Percentiles rank a stretch among this genome's conserved stretches.
phyloP scores from a whole-genome alignment of 441 rosid genomes.

The Iberis amara region DNA sequence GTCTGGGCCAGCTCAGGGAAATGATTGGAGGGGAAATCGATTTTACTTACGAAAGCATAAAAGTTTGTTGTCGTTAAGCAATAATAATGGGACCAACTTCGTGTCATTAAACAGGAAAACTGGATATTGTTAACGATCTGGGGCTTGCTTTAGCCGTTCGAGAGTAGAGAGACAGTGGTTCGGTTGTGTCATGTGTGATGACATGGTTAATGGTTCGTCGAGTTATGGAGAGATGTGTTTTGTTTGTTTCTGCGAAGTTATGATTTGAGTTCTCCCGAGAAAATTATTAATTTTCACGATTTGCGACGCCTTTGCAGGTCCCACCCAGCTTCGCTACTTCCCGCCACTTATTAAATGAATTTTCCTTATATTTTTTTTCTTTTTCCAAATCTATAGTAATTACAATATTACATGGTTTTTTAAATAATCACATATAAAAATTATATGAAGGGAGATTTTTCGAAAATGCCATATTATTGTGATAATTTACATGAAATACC shows the following conservation, averaged over 20 bases:
- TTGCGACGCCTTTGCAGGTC: slow-evolving; percentile 27
- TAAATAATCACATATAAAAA: no score
- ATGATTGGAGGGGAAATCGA: slow-evolving; percentile 22
- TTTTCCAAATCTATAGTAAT: no score
- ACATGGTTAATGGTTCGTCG: slow-evolving; percentile 22
- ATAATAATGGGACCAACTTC: slow-evolving; percentile 20
- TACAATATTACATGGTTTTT: no score
- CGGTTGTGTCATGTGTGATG: slow-evolving; percentile 9
- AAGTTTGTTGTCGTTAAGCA: slow-evolving; percentile 22
- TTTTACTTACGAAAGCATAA: slow-evolving; percentile 10
- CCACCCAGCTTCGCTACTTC: slow-evolving; percentile 21
- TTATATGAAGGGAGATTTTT: no score
- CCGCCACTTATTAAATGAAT: slow-evolving; percentile 19
- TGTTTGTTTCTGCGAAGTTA: slow-evolving; percentile 26
- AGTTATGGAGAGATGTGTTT: slow-evolving; percentile 31
- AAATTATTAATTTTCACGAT: slow-evolving; percentile 24
- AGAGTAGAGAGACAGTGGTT: slow-evolving; percentile 14
- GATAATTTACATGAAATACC: no score
- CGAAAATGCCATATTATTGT: no score
- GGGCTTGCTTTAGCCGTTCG: slow-evolving; percentile 11
- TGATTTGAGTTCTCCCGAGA: slow-evolving; percentile 23
- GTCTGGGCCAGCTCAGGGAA: slow-evolving; percentile 10
- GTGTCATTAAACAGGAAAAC: neutral
- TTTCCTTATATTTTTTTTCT: neutral
- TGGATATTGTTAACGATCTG: slow-evolving; percentile 16